These are phyloP conservation scores for Didymella segeticola DNA, from an alignment of 2,329 filamentous ascomycete species.

Conservation along the genomic window DNA sequence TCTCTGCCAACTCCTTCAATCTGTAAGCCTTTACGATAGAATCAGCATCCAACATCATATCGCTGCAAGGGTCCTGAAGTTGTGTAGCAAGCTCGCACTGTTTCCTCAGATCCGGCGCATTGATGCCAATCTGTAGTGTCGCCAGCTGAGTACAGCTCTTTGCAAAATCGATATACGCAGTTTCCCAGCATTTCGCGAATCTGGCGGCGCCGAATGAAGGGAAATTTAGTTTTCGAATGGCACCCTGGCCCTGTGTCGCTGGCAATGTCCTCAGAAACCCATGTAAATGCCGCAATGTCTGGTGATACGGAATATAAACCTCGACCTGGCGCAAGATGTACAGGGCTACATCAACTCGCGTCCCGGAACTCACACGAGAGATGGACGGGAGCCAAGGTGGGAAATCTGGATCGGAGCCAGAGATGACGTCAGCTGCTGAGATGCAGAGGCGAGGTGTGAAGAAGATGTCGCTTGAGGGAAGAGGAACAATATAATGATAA, in stretches of 20 bases:
- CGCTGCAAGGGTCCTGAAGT: too few relatives aligned
- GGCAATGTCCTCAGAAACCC: not conserved
- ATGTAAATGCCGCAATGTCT: not conserved
- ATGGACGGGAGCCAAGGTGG: not conserved
- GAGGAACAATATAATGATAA: not conserved
- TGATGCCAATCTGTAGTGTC: too few relatives aligned
- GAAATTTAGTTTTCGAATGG: not conserved
- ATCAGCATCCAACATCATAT: too few relatives aligned
- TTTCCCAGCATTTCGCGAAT: too few relatives aligned
- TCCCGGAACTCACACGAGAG: not conserved
- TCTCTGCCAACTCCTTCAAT: too few relatives aligned
- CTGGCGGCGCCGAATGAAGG: not conserved
- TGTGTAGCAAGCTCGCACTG: too few relatives aligned
- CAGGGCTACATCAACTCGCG: not conserved
- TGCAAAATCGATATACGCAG: too few relatives aligned
- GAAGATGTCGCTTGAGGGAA: not conserved
- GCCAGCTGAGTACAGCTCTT: too few relatives aligned
- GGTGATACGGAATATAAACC: not conserved
- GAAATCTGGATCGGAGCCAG: not conserved
- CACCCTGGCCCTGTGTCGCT: not conserved
- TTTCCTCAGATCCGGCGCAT: too few relatives aligned
- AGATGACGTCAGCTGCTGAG: slow-evolving; percentile 1
- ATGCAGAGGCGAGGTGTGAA: not conserved
- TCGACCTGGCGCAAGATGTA: not conserved
- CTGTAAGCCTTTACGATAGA: too few relatives aligned